Evolutionary conservation across 2,329 filamentous ascomycete species (phyloP).

Genomic region (Epichloe uncinata): DNA sequence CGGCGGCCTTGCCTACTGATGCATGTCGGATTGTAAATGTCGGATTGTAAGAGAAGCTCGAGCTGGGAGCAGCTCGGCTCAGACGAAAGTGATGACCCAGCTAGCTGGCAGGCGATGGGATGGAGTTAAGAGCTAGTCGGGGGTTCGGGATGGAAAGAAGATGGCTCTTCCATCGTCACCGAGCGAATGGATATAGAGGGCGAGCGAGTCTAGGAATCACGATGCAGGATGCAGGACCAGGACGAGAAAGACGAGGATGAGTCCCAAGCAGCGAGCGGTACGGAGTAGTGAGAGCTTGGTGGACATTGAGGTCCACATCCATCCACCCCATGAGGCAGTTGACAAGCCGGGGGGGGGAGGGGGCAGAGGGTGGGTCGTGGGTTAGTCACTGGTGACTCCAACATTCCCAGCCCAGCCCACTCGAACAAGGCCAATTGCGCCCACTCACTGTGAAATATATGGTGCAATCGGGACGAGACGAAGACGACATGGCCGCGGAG

Average conservation of each 20-base stretch:
- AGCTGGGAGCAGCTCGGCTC: constrained; percentile 6
- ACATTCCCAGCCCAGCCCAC: not conserved
- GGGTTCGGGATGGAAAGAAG: not conserved
- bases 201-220: not conserved
- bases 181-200: not conserved
- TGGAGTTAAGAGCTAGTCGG: not conserved
- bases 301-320: not conserved
- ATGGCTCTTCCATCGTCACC: constrained; percentile 6
- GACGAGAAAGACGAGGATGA: not conserved
- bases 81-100: not conserved
- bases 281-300: not conserved
- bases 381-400: too few species aligned
- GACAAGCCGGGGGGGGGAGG: too few species aligned
- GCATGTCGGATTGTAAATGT: constrained; percentile 58
- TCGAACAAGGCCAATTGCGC: not conserved
- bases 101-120: not conserved
- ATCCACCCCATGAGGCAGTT: constrained; percentile 5
- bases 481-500: too few species aligned
- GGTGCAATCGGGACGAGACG: too few species aligned
- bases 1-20: constrained; percentile 73
- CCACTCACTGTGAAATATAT: too few species aligned
- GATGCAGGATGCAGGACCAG: not conserved
- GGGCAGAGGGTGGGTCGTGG: too few species aligned
- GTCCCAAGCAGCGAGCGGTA: not conserved
- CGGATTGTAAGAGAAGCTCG: not conserved